phyloP scores from a whole-genome alignment of 805 yeast genomes.

The Tetrapisispora pingtungensis region DNA sequence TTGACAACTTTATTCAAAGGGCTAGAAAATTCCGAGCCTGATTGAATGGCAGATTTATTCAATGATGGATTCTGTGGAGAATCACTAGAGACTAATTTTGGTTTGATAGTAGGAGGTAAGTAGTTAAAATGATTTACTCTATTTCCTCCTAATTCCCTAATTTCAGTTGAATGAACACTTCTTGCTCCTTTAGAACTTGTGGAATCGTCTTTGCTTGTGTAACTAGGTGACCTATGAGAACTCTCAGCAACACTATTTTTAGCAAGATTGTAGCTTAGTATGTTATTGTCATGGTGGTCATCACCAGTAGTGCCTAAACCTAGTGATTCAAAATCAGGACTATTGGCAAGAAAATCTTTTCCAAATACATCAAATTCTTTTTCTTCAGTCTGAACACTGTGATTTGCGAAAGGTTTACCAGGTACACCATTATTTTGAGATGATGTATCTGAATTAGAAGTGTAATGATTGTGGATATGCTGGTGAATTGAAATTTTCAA shows the following conservation, averaged over 20 bases:
- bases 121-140: slow-evolving; percentile 66
- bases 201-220: slow-evolving; percentile 3
- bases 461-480: slow-evolving; percentile 74
- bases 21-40: background rate
- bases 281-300: slow-evolving; percentile 5
- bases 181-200: slow-evolving; percentile 16
- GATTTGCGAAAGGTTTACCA: background rate
- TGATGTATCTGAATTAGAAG: slow-evolving; percentile 1
- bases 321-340: slow-evolving; percentile 14
- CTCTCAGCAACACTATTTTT: background rate
- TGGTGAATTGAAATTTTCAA: slow-evolving; percentile 68
- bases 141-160: slow-evolving; percentile 41
- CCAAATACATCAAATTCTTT: slow-evolving; percentile 1
- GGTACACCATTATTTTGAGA: background rate
- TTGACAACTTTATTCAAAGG: background rate
- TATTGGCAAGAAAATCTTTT: slow-evolving; percentile 13
- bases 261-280: background rate
- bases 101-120: slow-evolving; percentile 64
- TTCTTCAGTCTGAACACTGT: background rate
- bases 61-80: slow-evolving; percentile 39
- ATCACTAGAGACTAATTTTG: slow-evolving; percentile 53
- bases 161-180: slow-evolving; percentile 17
- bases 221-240: background rate
- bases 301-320: slow-evolving; percentile 12
- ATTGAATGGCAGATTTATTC: slow-evolving; percentile 17